Base-by-base conservation (phyloP, 495 filamentous ascomycete species). In the Aspergillus homomorphus region DNA sequence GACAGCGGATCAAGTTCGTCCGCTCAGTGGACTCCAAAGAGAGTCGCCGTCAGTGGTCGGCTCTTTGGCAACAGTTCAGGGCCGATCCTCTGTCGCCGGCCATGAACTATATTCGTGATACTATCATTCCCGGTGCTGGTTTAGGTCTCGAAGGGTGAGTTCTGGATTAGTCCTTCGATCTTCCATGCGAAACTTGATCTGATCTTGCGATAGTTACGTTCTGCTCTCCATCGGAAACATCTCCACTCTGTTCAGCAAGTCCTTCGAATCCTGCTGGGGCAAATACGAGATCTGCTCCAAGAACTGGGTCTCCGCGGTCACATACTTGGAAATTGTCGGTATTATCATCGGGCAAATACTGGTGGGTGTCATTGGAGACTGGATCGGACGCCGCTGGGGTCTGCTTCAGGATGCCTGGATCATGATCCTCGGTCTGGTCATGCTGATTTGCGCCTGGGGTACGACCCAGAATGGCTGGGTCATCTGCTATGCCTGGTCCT, bases 381-480 rank as follows among this genome's bases (percentile, higher is more conserved):
- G 88, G 87, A 74, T 91, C 44, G 92, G 92, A 54, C 89, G 92
- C 66, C 86, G 92, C 62, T 96, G 86, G 87, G 91, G 91, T 78
- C 77, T 96, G 51, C 92, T 95, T 64, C 91, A 96, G 74, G 92
- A 96, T 73, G 91, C 90, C n/a, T 62, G 84, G 12, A 89, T 96
- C 80, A 96, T 96, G 92, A 88, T 95, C 62, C 62, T 93, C 63
- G 91, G 91, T 74, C 76, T 96, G 28, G 51, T 93, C 62, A 92
- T 96, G 89, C 81, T 96, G 43, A 91, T 87, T 26, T 87, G 89
- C 52, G 86, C 88, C 8, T 96, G 92, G 91, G 92, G 91, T 58
- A 70, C 86, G 4, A 89, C 83, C 46, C 79, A 92, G 59, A 85
- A 96, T 56, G 91, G 91, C 64, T 96, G 91, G 91, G 85, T 96